A percentile compares a stretch with the other conserved stretches of the same genome.
Conservation (phyloP, 75 land plant species). For the Cryptomeria japonica region DNA sequence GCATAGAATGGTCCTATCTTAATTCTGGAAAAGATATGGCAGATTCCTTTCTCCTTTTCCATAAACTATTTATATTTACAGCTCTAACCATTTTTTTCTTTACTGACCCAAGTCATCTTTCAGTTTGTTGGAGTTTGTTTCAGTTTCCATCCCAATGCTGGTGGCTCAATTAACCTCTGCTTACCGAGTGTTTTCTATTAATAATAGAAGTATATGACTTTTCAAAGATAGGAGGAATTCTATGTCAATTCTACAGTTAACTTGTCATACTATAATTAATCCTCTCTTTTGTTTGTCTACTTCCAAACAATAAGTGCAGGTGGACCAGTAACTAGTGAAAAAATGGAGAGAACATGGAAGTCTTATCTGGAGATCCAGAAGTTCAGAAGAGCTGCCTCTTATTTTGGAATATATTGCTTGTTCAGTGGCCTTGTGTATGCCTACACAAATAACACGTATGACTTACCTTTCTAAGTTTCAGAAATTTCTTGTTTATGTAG, state of each 20-base stretch:
- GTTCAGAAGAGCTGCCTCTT: conserved; percentile 57
- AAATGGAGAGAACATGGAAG: not conserved
- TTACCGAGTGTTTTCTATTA: too few species aligned
- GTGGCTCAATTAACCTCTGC: too few species aligned
- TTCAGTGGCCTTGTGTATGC: conserved; percentile 45
- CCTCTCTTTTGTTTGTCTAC: not conserved
- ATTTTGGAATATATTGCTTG: conserved; percentile 59
- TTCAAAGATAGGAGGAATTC: not conserved
- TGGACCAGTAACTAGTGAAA: not conserved
- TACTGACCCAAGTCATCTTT: not conserved
- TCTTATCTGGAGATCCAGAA: conserved; percentile 60
- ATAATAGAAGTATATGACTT: too few species aligned
- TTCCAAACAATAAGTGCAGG: not conserved
- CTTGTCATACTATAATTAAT: not conserved
- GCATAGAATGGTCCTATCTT: not conserved
- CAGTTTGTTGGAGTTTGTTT: too few species aligned
- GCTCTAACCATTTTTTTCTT: not conserved
- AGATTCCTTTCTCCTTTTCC: not conserved
- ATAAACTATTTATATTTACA: not conserved
- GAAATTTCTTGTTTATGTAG: conserved; percentile 1
- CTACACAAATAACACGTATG: conserved; percentile 74
- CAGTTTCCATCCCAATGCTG: too few species aligned
- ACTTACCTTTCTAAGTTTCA: not conserved
- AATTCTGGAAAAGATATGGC: too few species aligned
- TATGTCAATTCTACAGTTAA: not conserved